These are phyloP conservation scores for Auricularia cornea DNA, from an alignment of 768 basidiomycete genomes.

Conservation along the genomic window DNA sequence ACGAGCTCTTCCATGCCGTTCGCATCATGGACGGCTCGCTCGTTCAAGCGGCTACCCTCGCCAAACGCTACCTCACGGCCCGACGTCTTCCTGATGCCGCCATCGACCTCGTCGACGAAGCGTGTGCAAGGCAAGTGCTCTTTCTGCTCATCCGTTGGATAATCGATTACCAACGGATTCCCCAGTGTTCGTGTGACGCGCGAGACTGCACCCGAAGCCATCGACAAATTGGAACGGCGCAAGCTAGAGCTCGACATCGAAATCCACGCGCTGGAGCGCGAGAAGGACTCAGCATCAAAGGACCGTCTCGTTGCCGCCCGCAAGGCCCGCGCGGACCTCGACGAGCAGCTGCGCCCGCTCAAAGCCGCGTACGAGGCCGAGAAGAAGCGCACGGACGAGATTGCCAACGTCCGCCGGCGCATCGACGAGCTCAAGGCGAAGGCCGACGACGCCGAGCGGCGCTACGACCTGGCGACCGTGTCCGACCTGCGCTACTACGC, in stretches of 20 bases:
- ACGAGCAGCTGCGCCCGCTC: constrained; percentile 76
- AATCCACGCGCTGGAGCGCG: constrained; percentile 87
- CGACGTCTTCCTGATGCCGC: constrained; percentile 76
- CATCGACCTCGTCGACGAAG: constrained; percentile 89
- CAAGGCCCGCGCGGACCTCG: constrained; percentile 74
- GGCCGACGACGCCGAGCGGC: constrained; percentile 85
- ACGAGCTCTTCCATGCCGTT: constrained; percentile 79
- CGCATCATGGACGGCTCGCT: constrained; percentile 81
- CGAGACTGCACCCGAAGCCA: constrained; percentile 89
- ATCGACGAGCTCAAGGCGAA: constrained; percentile 91
- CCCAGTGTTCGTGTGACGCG: constrained; percentile 83
- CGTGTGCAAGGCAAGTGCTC: constrained; percentile 61
- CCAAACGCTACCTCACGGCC: constrained; percentile 85
- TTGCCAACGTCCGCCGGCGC: constrained; percentile 63
- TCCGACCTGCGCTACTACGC: constrained; percentile 90
- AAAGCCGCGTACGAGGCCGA: constrained; percentile 82
- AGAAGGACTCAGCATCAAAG: constrained; percentile 83
- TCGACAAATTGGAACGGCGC: constrained; percentile 82
- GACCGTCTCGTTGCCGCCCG: constrained; percentile 67
- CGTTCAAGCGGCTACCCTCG: constrained; percentile 82
- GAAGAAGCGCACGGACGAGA: constrained; percentile 72
- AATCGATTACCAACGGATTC: no score
- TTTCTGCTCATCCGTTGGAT: no score
- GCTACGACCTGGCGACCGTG: constrained; percentile 66
- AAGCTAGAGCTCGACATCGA: constrained; percentile 92